phyloP scores from a whole-genome alignment of 73 alveolate genomes.

The Durusdinium trenchii region DNA sequence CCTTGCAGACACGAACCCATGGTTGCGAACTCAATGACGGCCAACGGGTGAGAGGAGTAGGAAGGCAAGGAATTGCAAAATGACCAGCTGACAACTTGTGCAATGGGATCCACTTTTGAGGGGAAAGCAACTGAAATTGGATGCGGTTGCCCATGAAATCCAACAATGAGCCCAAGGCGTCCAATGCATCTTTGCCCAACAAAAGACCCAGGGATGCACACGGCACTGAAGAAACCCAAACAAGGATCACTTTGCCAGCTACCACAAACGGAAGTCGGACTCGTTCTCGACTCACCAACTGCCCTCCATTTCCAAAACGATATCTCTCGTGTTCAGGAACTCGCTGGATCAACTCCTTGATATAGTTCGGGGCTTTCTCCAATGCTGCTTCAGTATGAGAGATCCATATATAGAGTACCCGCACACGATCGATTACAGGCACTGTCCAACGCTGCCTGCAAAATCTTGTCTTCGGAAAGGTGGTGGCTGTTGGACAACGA shows the following conservation, averaged over 20 bases:
- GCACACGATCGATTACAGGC: conserved; percentile 1
- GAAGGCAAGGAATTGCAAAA: too few relatives aligned
- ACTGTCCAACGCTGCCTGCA: not conserved
- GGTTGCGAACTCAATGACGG: too few relatives aligned
- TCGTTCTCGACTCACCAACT: not conserved
- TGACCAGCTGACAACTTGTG: too few relatives aligned
- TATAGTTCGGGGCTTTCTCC: not conserved
- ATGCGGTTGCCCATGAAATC: not conserved
- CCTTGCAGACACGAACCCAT: too few relatives aligned
- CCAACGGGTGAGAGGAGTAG: too few relatives aligned
- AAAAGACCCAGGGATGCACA: not conserved
- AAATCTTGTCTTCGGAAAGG: not conserved
- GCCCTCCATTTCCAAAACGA: not conserved
- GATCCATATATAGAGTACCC: not conserved
- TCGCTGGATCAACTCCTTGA: not conserved
- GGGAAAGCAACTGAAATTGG: not conserved
- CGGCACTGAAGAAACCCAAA: not conserved
- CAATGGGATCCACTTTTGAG: not conserved
- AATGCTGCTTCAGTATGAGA: not conserved
- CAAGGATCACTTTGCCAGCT: not conserved
- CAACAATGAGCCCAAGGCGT: not conserved
- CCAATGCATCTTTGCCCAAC: not conserved
- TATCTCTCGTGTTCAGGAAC: not conserved
- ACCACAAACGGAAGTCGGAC: not conserved
- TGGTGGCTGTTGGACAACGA: not conserved